Evolutionary conservation across 345 rosid genomes (phyloP), one percentile per base, ranked within the genome.

Genomic region (Lepidium sativum): DNA sequence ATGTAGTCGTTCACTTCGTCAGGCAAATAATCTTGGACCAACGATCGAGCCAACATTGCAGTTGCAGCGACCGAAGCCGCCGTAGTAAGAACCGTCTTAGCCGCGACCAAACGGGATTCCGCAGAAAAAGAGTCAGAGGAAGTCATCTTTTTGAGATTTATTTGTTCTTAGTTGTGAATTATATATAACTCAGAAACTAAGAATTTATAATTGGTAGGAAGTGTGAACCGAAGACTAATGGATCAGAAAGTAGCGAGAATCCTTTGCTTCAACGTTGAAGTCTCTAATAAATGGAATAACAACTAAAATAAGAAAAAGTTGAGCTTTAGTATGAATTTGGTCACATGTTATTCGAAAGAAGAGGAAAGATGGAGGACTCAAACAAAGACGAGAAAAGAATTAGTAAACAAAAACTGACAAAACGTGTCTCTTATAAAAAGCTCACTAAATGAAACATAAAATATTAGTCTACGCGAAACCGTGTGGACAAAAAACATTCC

Each of bases 31-130:
- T 83, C 80, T 29, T 65, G 40, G 54, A 74, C 77, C 9, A 82
- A 27, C 3, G 92, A 78, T 12, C 80, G 81, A 54, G 77, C 76
- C 6, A 83, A 61, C 85, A 86, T 61, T 11, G 55, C 72, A 14
- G 88, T 71, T 35, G 76, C 83, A 3, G 88, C 85, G 13, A 79
- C 71, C 1, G 91, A 86, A 40, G 88, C 82, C 0, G 80, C 86
- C 0, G 86, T 67, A 31, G 91, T 77, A 17, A 85, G 42, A 15
- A 81, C 68, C 6, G 75, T 70, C 69, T 75, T 77, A 32, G 75
- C 84, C 20, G 78, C 63, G 31, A 75, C 78, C 38, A 80, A 63
- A 9, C 54, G 78, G 25, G 69, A 16, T 29, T 68, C 75, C 7
- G 75, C 32, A 11, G 60, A 60, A 47, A 65, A 68, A 56, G 72